phyloP scores from a whole-genome alignment of 2,329 filamentous ascomycete genomes.

The Aspergillus sp. region DNA sequence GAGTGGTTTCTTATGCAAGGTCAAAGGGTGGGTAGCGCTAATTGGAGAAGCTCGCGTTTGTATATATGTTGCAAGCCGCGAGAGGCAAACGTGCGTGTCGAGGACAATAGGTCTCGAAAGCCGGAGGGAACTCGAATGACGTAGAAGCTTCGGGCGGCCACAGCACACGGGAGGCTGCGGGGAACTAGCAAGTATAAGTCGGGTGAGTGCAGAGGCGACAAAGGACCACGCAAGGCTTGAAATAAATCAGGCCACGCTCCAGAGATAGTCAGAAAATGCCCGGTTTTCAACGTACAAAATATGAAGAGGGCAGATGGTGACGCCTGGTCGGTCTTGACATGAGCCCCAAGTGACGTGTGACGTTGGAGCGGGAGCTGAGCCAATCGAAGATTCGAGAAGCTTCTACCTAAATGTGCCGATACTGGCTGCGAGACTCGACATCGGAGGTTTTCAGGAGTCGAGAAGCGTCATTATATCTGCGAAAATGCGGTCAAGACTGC shows the following conservation, averaged over 20 bases:
- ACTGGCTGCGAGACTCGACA: background rate
- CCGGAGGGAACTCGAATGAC: conserved; percentile 34
- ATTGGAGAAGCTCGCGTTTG: background rate
- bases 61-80: background rate
- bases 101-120: background rate
- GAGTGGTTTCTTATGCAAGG: background rate
- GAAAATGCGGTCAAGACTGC: background rate
- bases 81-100: conserved; percentile 5
- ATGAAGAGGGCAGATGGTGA: conserved; percentile 12
- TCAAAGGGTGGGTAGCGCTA: conserved; percentile 3
- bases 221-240: background rate
- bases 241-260: conserved; percentile 5
- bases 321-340: conserved; percentile 15
- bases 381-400: conserved; percentile 45
- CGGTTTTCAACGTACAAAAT: conserved; percentile 15
- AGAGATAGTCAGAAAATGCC: background rate
- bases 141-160: conserved; percentile 37
- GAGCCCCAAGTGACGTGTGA: conserved; percentile 38
- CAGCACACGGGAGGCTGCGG: conserved; percentile 4
- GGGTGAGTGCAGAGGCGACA: background rate
- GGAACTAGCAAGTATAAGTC: background rate
- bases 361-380: conserved; percentile 26
- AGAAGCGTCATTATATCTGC: background rate
- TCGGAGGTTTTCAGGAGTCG: background rate
- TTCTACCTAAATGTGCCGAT: conserved; percentile 27